These are phyloP conservation scores for Aspergillus fischeri DNA, from an alignment of 2,329 filamentous ascomycete genomes.

Conservation along the genomic window DNA sequence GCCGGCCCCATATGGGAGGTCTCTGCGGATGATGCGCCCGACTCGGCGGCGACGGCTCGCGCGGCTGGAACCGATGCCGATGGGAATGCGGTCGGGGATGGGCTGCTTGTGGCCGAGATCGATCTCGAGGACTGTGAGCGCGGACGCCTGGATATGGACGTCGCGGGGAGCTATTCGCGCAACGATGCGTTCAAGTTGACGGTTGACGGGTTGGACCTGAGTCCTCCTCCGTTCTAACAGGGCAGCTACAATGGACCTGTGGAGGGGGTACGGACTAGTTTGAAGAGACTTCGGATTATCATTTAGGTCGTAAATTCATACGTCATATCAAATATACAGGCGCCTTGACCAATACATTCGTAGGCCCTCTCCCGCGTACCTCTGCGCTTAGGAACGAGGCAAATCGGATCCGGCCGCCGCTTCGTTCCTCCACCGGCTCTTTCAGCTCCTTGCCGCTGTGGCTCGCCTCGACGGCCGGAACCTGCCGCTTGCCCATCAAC, in stretches of 20 bases:
- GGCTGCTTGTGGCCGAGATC: slow-evolving; percentile 66
- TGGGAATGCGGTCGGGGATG: slow-evolving; percentile 23
- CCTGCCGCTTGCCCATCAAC: slow-evolving; percentile 29
- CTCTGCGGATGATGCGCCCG: slow-evolving; percentile 29
- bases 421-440: slow-evolving; percentile 5
- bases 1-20: slow-evolving; percentile 77
- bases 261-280: background rate
- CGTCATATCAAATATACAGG: slow-evolving; percentile 56
- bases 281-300: background rate
- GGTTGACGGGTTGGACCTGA: slow-evolving; percentile 58
- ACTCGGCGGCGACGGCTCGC: slow-evolving; percentile 45
- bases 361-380: slow-evolving; percentile 59
- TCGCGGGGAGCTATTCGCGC: slow-evolving; percentile 79
- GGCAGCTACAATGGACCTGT: background rate
- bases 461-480: slow-evolving; percentile 7
- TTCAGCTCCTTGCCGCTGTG: slow-evolving; percentile 20
- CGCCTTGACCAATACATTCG: slow-evolving; percentile 69
- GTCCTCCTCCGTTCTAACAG: slow-evolving; percentile 49
- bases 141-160: slow-evolving; percentile 76
- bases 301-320: background rate
- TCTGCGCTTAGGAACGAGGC: slow-evolving; percentile 72
- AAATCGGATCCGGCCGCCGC: slow-evolving; percentile 59
- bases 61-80: slow-evolving; percentile 25
- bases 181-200: slow-evolving; percentile 60
- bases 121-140: slow-evolving; percentile 86